Conservation (phyloP, 306 rosid species). For the Argentina anserina region DNA sequence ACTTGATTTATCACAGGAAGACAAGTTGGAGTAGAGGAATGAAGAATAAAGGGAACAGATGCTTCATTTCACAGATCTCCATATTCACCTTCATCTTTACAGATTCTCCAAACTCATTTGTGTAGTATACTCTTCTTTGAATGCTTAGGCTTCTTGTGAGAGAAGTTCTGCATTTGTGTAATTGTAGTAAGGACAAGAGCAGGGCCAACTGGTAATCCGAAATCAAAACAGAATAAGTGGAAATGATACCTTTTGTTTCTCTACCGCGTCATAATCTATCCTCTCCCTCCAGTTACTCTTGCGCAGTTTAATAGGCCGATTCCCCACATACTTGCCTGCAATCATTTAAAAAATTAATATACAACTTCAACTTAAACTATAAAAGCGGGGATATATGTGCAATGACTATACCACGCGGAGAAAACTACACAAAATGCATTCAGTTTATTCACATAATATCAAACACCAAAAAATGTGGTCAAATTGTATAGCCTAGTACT, state of each 20-base stretch:
- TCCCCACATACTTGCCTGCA: conserved; percentile 92
- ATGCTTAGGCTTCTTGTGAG: conserved; percentile 65
- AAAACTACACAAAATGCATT: neutral
- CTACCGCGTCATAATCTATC: conserved; percentile 68
- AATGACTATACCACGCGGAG: neutral
- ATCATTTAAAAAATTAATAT: neutral
- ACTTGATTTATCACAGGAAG: neutral
- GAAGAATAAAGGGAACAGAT: neutral
- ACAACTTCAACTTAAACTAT: neutral
- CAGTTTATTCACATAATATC: neutral
- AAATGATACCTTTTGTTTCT: conserved; percentile 64
- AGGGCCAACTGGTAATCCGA: neutral
- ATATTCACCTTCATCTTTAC: conserved; percentile 2
- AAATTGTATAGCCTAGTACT: neutral
- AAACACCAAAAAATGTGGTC: too few relatives aligned
- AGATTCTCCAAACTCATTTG: conserved; percentile 42
- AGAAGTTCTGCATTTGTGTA: conserved; percentile 41
- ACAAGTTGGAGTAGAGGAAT: neutral
- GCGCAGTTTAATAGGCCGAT: conserved; percentile 87
- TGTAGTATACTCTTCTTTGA: conserved; percentile 78
- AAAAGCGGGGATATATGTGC: too few relatives aligned
- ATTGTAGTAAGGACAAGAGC: neutral
- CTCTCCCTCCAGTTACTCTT: conserved; percentile 98
- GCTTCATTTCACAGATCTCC: neutral
- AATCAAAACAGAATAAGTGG: neutral